These are phyloP conservation scores for Pleurotus citrinopileatus DNA, from an alignment of 768 basidiomycete genomes.

Conservation along the genomic window DNA sequence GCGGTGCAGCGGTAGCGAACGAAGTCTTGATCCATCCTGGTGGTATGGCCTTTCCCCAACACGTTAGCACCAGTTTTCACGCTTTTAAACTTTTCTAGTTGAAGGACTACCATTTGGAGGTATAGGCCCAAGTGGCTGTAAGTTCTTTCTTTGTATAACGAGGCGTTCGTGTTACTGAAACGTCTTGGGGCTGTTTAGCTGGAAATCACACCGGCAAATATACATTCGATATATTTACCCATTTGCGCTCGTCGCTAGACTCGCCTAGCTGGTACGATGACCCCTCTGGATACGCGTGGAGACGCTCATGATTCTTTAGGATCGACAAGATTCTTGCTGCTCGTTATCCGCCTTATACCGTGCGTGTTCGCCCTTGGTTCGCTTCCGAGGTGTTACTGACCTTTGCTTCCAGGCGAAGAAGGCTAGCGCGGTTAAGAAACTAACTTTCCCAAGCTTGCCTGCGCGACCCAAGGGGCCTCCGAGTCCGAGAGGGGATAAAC, in stretches of 20 bases:
- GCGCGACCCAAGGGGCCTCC: constrained; percentile 44
- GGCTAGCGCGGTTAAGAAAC: constrained; percentile 23
- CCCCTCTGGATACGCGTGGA: no score
- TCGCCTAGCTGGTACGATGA: constrained; percentile 56
- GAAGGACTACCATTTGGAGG: constrained; percentile 76
- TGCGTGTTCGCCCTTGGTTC: constrained; percentile 17
- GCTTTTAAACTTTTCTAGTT: constrained; percentile 25
- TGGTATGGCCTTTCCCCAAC: constrained; percentile 32
- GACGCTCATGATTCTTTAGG: no score
- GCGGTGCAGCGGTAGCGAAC: constrained; percentile 69
- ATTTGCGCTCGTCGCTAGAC: constrained; percentile 59
- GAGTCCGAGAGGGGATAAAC: constrained; percentile 19
- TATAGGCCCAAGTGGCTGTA: constrained; percentile 70
- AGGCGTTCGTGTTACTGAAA: not conserved
- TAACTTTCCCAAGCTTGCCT: constrained; percentile 34
- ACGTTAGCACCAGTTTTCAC: not conserved
- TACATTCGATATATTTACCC: constrained; percentile 77
- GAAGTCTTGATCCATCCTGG: constrained; percentile 63
- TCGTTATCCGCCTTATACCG: constrained; percentile 64
- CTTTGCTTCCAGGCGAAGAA: constrained; percentile 26
- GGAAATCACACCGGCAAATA: constrained; percentile 73
- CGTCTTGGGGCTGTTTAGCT: constrained; percentile 30
- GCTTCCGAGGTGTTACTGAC: not conserved
- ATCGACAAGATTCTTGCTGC: constrained; percentile 45
- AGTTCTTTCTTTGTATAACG: constrained; percentile 21